A percentile compares a stretch with the other conserved stretches of the same genome.
These are phyloP conservation scores for Murraya paniculata DNA, from an alignment of 345 rosid genomes.

Conservation along the genomic window DNA sequence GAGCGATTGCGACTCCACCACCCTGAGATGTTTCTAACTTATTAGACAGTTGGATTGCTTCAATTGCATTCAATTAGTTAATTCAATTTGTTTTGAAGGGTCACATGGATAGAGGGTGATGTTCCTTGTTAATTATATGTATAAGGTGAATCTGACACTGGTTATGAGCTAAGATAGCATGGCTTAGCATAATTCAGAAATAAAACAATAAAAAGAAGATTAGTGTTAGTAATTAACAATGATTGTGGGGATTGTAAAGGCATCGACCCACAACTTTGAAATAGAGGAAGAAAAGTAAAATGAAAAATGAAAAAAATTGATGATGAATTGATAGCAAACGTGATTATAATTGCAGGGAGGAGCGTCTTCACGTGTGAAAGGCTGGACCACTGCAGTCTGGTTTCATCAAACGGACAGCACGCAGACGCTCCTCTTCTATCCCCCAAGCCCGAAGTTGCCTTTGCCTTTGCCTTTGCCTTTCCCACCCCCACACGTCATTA, in stretches of 20 bases:
- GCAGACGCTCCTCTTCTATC: slow-evolving; percentile 42
- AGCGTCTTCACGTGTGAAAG: slow-evolving; percentile 78
- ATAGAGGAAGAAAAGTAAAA: neutral
- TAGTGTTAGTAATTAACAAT: neutral
- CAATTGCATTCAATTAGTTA: neutral
- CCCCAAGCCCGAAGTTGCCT: neutral
- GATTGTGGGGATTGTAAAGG: neutral
- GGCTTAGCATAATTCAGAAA: no score
- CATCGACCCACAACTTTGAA: neutral
- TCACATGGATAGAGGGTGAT: neutral
- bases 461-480: neutral
- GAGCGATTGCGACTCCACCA: slow-evolving; percentile 2
- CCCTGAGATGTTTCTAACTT: neutral
- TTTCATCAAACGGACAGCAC: slow-evolving; percentile 15
- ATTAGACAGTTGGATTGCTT: slow-evolving; percentile 1
- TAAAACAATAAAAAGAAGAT: neutral
- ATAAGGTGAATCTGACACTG: neutral
- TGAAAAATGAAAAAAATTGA: slow-evolving; percentile 15
- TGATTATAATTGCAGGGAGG: slow-evolving; percentile 59
- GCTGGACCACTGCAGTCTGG: slow-evolving; percentile 43
- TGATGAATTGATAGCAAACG: slow-evolving; percentile 53
- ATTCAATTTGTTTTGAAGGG: no score
- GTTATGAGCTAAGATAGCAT: neutral
- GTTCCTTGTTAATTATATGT: neutral
- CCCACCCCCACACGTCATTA: neutral